phyloP scores from a whole-genome alignment of 2,329 filamentous ascomycete species.

The Fusarium austroafricanum region DNA sequence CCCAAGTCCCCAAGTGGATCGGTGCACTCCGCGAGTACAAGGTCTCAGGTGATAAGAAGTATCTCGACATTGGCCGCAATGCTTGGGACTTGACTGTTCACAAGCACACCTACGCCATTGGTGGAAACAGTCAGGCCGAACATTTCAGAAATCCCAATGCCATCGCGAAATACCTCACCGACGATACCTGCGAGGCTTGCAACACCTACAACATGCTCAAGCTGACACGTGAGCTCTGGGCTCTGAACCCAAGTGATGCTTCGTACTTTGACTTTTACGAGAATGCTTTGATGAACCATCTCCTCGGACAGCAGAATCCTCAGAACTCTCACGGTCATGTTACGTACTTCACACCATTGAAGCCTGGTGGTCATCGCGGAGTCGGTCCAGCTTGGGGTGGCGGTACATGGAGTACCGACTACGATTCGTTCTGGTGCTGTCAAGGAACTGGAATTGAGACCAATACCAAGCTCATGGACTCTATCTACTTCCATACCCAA shows the following conservation, averaged over 20 bases:
- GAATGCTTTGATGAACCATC: conserved; percentile 61
- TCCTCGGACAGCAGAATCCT: conserved; percentile 62
- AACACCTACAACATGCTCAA: conserved; percentile 70
- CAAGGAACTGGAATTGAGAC: conserved; percentile 64
- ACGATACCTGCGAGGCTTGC: conserved; percentile 63
- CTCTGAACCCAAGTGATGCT: conserved; percentile 53
- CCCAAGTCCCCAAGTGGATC: conserved; percentile 66
- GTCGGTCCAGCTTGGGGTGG: conserved; percentile 65
- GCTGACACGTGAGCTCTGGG: conserved; percentile 63
- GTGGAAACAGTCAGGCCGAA: conserved; percentile 65
- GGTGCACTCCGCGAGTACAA: conserved; percentile 62
- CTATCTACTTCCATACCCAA: conserved; percentile 61
- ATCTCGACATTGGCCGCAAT: conserved; percentile 61
- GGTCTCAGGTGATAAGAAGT: conserved; percentile 57
- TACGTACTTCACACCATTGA: conserved; percentile 65
- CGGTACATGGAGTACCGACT: conserved; percentile 65
- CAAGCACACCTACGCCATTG: conserved; percentile 64
- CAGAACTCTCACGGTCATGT: conserved; percentile 59
- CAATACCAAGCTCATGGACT: conserved; percentile 65
- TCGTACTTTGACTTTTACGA: conserved; percentile 66
- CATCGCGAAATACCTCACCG: conserved; percentile 57
- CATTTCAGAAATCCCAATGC: conserved; percentile 61
- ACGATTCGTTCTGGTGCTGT: conserved; percentile 66
- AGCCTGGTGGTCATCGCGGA: conserved; percentile 59
- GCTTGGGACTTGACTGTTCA: conserved; percentile 61